phyloP scores from a whole-genome alignment of 805 yeast species.

The Yamadazyma akitaensis region DNA sequence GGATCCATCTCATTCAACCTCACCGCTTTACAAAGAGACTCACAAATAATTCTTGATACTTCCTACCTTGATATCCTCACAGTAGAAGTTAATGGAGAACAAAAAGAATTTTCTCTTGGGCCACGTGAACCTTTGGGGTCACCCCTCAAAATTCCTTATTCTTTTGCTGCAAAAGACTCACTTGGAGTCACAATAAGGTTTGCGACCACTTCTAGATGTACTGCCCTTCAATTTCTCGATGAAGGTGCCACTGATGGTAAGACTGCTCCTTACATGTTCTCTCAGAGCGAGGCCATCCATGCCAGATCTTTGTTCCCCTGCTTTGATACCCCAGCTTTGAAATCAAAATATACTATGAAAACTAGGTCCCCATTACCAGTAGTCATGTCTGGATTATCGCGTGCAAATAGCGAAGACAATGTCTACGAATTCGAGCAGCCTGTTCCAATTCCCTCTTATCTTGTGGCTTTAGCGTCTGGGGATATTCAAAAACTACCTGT shows the following conservation, averaged over 20 bases:
- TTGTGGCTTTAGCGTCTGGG: slow-evolving; percentile 84
- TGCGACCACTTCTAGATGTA: slow-evolving; percentile 68
- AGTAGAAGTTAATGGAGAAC: slow-evolving; percentile 41
- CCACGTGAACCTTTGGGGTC: slow-evolving; percentile 61
- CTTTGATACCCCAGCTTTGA: slow-evolving; percentile 86
- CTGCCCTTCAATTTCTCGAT: slow-evolving; percentile 85
- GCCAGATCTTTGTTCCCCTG: slow-evolving; percentile 86
- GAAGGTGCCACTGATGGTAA: slow-evolving; percentile 72
- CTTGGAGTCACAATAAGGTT: slow-evolving; percentile 46
- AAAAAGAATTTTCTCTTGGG: slow-evolving; percentile 28
- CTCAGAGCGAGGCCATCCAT: slow-evolving; percentile 90
- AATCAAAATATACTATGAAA: slow-evolving; percentile 57
- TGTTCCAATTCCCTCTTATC: slow-evolving; percentile 81
- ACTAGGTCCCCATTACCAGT: slow-evolving; percentile 66
- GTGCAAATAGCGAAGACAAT: slow-evolving; percentile 15
- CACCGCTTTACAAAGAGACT: slow-evolving; percentile 21
- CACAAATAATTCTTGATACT: slow-evolving; percentile 58
- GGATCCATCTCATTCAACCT: slow-evolving; percentile 58
- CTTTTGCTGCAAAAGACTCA: slow-evolving; percentile 5
- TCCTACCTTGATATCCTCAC: slow-evolving; percentile 52
- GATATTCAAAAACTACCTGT: slow-evolving; percentile 62
- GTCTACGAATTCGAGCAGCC: slow-evolving; percentile 54
- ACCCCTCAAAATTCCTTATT: slow-evolving; percentile 39
- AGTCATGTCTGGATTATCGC: slow-evolving; percentile 68
- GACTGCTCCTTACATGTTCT: slow-evolving; percentile 67